Percentiles rank a stretch among this genome's conserved stretches.
Conservation (phyloP, 352 stramenopile species). For the Globisporangium cederbergense region DNA sequence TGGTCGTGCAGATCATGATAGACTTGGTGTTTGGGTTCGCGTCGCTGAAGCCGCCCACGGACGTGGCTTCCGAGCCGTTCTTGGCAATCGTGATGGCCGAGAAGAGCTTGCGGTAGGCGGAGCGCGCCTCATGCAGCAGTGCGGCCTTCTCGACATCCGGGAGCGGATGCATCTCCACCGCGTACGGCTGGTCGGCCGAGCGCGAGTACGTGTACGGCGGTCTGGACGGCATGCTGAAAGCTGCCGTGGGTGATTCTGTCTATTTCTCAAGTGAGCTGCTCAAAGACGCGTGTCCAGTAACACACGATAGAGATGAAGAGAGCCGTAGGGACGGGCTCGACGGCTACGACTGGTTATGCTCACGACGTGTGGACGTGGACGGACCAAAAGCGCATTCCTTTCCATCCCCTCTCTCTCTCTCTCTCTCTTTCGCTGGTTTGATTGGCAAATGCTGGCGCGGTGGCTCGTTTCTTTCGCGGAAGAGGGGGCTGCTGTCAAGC, state of each 20-base stretch:
- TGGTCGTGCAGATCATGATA: slow-evolving; percentile 61
- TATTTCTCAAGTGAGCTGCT: not conserved
- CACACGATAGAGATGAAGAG: not conserved
- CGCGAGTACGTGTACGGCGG: slow-evolving; percentile 43
- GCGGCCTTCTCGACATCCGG: slow-evolving; percentile 27
- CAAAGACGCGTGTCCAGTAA: not conserved
- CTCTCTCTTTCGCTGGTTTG: too few relatives aligned
- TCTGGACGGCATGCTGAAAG: not conserved
- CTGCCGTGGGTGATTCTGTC: not conserved
- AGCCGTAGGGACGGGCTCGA: not conserved
- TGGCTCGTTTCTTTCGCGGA: too few relatives aligned
- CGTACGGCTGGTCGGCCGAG: slow-evolving; percentile 46
- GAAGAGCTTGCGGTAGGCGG: slow-evolving; percentile 37
- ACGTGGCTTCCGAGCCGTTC: slow-evolving; percentile 30
- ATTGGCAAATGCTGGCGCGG: too few relatives aligned
- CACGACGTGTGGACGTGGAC: too few relatives aligned
- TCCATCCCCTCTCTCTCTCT: too few relatives aligned
- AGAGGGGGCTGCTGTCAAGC: too few relatives aligned
- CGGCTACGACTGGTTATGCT: too few relatives aligned
- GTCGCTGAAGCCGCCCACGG: slow-evolving; percentile 24
- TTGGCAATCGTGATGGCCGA: slow-evolving; percentile 30
- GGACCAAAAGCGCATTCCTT: too few relatives aligned
- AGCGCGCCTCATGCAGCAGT: slow-evolving; percentile 27
- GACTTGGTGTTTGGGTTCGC: slow-evolving; percentile 30
- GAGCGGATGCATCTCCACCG: slow-evolving; percentile 40